These are phyloP conservation scores for Lunasporangiospora selenospora DNA, from an alignment of 192 early-diverging fungal species.

Conservation along the genomic window DNA sequence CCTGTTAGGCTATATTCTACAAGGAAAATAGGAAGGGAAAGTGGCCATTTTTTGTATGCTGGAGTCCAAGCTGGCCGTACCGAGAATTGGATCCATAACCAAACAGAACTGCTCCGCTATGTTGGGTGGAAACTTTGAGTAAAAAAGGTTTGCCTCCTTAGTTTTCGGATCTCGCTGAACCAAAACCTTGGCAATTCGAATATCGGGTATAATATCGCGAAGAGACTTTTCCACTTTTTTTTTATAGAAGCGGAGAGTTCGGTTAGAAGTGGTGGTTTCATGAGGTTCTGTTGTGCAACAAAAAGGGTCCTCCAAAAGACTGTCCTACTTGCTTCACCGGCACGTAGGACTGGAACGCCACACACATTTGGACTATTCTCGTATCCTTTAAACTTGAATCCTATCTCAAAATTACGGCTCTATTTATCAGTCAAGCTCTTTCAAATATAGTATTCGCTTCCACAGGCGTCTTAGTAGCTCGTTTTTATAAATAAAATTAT, in stretches of 20 bases:
- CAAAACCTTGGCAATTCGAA: slow-evolving; percentile 91
- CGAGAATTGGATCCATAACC: slow-evolving; percentile 90
- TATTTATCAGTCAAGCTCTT: slow-evolving; percentile 25
- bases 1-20: not conserved
- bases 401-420: slow-evolving; percentile 32
- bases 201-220: slow-evolving; percentile 63
- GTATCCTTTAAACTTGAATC: slow-evolving; percentile 70
- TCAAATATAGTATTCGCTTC: not conserved
- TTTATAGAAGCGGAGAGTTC: no score
- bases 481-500: not conserved
- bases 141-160: slow-evolving; percentile 84
- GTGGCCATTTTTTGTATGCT: no score
- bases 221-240: slow-evolving; percentile 83
- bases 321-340: slow-evolving; percentile 78
- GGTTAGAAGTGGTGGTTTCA: no score
- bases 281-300: no score
- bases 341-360: slow-evolving; percentile 94
- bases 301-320: no score
- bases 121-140: slow-evolving; percentile 87
- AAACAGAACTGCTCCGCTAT: slow-evolving; percentile 79
- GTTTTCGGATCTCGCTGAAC: slow-evolving; percentile 94
- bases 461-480: not conserved
- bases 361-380: slow-evolving; percentile 77
- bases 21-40: slow-evolving; percentile 3
- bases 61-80: no score